Percentiles rank a stretch among this genome's conserved stretches.
These are phyloP conservation scores for Azolla pinnata DNA, from an alignment of 75 land plant genomes.

Conservation along the genomic window DNA sequence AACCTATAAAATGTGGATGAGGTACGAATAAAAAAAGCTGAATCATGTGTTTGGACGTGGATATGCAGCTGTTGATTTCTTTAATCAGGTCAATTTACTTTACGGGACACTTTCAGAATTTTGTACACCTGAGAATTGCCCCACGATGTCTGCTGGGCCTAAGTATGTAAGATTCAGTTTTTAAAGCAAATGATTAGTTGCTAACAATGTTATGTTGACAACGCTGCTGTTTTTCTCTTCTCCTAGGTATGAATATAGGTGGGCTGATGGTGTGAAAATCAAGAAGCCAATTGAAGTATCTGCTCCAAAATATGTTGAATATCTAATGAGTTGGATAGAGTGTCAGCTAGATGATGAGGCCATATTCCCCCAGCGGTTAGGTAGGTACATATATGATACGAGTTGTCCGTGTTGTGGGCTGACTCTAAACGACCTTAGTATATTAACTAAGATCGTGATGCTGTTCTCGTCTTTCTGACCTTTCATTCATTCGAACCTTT, in stretches of 20 bases:
- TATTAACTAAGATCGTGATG: too few species aligned
- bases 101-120: constrained; percentile 88
- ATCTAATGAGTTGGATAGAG: constrained; percentile 92
- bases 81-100: constrained; percentile 87
- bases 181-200: background rate
- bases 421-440: too few species aligned
- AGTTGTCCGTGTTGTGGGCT: too few species aligned
- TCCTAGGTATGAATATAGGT: constrained; percentile 81
- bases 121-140: constrained; percentile 79
- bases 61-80: constrained; percentile 83
- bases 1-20: too few species aligned
- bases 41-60: too few species aligned
- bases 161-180: constrained; percentile 38
- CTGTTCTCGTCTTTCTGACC: background rate
- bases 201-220: too few species aligned
- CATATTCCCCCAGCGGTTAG: constrained; percentile 86
- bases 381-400: too few species aligned
- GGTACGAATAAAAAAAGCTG: too few species aligned
- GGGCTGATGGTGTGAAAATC: constrained; percentile 94
- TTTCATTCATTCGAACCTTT: background rate
- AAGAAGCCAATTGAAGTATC: constrained; percentile 93
- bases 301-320: constrained; percentile 93
- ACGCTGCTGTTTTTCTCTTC: too few species aligned
- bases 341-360: constrained; percentile 84
- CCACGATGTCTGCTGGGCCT: constrained; percentile 90